Percentiles rank a stretch among this genome's conserved stretches.
phyloP scores from a whole-genome alignment of 306 rosid genomes.

The Prunus mume region DNA sequence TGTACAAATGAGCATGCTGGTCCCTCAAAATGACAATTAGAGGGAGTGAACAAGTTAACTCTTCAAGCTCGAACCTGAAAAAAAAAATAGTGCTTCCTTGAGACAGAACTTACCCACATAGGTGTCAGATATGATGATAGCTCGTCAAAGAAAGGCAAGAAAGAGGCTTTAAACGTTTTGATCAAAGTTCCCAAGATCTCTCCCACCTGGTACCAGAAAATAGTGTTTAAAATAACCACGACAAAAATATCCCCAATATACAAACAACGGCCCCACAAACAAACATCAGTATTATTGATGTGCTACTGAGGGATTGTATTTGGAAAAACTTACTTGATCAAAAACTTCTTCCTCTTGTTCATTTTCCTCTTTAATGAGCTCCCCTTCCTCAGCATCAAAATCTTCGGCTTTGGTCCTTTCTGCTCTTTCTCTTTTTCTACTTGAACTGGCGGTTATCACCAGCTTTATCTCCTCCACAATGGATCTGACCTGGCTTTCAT shows the following conservation, averaged over 20 bases:
- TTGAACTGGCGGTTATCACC: constrained; percentile 93
- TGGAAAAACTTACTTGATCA: constrained; percentile 72
- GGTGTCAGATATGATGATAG: constrained; percentile 93
- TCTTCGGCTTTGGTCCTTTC: constrained; percentile 94
- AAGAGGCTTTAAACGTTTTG: constrained; percentile 91
- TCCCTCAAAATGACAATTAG: background rate
- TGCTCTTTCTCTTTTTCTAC: constrained; percentile 82
- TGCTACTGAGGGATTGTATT: background rate
- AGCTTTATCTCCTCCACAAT: constrained; percentile 86
- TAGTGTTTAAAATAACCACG: constrained; percentile 9
- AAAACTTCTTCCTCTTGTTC: constrained; percentile 99
- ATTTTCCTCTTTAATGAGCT: constrained; percentile 93
- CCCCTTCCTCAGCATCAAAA: constrained; percentile 93
- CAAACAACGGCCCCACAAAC: background rate
- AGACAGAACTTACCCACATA: constrained; percentile 88
- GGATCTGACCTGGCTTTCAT: constrained; percentile 83
- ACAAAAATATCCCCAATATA: constrained; percentile 3
- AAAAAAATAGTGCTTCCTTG: background rate
- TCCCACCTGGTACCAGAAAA: constrained; percentile 69
- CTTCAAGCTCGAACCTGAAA: background rate
- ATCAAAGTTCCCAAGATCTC: constrained; percentile 97
- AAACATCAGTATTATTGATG: constrained; percentile 4
- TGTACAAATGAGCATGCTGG: background rate
- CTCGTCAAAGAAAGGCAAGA: constrained; percentile 91
- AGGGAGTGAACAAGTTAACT: background rate